phyloP scores from a whole-genome alignment of 2,329 filamentous ascomycete genomes.

The Triangularia verruculosa region DNA sequence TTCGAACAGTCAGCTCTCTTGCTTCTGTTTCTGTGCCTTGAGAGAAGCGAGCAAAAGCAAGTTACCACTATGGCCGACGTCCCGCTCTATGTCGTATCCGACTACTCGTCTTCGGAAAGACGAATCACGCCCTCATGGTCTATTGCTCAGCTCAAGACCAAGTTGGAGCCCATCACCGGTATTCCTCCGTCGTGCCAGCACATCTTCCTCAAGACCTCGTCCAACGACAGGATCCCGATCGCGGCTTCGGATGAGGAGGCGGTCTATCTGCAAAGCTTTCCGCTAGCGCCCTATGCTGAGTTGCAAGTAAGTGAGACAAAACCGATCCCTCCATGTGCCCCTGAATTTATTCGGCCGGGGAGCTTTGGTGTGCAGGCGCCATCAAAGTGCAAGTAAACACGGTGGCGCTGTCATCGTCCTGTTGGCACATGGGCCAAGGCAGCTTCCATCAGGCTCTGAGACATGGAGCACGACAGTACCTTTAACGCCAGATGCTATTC shows the following conservation, averaged over 20 bases:
- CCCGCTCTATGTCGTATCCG: constrained; percentile 70
- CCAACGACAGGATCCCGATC: constrained; percentile 61
- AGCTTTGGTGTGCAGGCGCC: background rate
- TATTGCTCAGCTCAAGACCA: constrained; percentile 76
- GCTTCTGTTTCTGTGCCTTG: background rate
- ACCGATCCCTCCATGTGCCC: background rate
- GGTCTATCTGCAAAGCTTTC: constrained; percentile 61
- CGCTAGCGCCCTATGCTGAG: constrained; percentile 71
- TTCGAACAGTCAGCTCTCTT: background rate
- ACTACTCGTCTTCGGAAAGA: constrained; percentile 78
- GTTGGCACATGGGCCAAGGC: constrained; percentile 1
- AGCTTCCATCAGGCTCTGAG: background rate
- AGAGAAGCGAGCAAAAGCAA: background rate
- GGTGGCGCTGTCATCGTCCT: constrained; percentile 8
- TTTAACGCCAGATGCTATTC: background rate
- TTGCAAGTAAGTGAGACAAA: constrained; percentile 62
- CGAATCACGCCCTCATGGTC: constrained; percentile 92
- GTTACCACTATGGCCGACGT: constrained; percentile 62
- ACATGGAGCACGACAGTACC: background rate
- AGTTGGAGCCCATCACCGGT: constrained; percentile 90
- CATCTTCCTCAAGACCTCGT: constrained; percentile 66
- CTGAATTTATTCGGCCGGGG: background rate
- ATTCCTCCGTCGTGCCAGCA: constrained; percentile 78
- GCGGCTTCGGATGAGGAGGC: constrained; percentile 71
- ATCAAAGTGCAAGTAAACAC: constrained; percentile 12